Evolutionary conservation across 2,329 filamentous ascomycete genomes (phyloP), one percentile per base, ranked within the genome.

Genomic region (Chaetomiaceae sp.): DNA sequence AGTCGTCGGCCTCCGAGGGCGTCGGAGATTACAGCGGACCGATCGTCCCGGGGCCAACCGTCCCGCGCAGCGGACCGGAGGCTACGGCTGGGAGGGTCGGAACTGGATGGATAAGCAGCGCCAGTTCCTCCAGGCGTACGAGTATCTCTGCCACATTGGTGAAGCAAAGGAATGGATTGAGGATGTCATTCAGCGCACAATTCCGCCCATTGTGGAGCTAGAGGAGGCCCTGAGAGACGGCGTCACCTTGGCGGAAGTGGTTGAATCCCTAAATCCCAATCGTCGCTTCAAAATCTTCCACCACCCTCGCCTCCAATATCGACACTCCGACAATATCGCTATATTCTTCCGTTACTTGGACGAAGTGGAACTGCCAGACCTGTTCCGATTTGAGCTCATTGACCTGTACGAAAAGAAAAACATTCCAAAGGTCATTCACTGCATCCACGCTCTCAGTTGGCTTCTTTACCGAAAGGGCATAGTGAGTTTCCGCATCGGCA

Each of bases 81-180:
- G 68, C 20, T 88, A 84, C 55, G 78, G 81, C 39, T 93, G 89
- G 84, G 81, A 87, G 53, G 83, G 83, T 17, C 80, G 86, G 40
- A 95, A 91, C 63, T 98, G 93, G 93, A 98, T 98, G 91, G 93
- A 98, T 65, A 93, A 95, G 63, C 91, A 98, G 63, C 81, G 93
- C 20, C 91, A 97, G 64, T 97, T 96, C 60, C 70, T 98, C 43
- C 88, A 95, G 65, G 93, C 93, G 6, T 98, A 98, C 62, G 93
- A 98, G 65, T 98, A 98, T 63, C 83, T 98, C 30, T 98, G 93
- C 63, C 93, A 98, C 62, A 97, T 98, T 55, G 93, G 93, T 64
- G 93, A 98, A 71, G 93, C 93, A 18, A 97, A 97, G 64, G 91
- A 97, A 67, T 98, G 93, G 93, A 95, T 98, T 55, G 93, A 98